These are phyloP conservation scores for Calonectria naviculata DNA, from an alignment of 2,329 filamentous ascomycete species.

Conservation along the genomic window DNA sequence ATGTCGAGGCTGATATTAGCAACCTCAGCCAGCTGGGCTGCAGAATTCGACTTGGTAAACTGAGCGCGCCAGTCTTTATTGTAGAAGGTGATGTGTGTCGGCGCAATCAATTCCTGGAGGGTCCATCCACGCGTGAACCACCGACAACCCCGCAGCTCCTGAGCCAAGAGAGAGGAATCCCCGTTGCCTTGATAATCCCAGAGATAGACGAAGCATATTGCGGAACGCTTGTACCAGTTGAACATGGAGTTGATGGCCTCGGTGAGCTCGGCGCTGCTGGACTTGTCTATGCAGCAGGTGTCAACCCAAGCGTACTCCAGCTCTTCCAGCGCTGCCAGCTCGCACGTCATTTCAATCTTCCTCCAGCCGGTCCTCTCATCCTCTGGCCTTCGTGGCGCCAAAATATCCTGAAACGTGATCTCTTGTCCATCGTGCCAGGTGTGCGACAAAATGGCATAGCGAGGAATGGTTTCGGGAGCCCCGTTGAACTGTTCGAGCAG, in stretches of 20 bases:
- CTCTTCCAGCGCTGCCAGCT: neutral
- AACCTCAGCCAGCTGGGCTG: neutral
- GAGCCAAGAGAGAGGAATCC: no score
- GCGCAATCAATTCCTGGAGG: neutral
- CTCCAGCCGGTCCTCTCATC: neutral
- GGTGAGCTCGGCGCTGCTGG: neutral
- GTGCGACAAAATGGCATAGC: neutral
- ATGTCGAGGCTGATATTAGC: neutral
- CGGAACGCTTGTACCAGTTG: neutral
- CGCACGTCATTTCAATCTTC: neutral
- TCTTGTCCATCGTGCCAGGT: neutral
- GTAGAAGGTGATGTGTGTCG: neutral
- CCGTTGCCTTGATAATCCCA: neutral
- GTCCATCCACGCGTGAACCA: neutral
- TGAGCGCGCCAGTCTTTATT: neutral
- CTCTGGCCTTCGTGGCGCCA: neutral
- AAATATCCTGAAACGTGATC: neutral
- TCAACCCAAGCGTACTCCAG: neutral
- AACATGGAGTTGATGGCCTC: conserved; percentile 1
- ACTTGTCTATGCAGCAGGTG: neutral
- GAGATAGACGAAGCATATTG: neutral
- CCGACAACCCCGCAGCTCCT: neutral
- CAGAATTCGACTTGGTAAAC: neutral
- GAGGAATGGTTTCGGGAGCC: neutral
- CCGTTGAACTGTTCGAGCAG: neutral